Conservation (phyloP, 805 yeast species). For the Saccharomycopsis fibuligera region DNA sequence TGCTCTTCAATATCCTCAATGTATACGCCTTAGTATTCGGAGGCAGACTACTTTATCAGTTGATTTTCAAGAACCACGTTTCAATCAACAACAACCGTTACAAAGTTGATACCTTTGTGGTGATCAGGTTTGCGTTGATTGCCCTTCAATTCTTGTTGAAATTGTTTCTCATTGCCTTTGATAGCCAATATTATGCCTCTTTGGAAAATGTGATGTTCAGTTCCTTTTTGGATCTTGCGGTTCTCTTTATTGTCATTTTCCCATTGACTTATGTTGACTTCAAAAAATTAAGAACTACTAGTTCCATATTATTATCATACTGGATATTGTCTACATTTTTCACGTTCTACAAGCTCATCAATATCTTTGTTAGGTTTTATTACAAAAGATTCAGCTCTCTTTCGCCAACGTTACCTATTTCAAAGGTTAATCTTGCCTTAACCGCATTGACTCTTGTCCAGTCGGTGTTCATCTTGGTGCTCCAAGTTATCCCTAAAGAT, state of each 20-base stretch:
- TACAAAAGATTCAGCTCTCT: constrained; percentile 22
- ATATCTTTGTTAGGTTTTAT: constrained; percentile 31
- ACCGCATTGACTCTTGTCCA: constrained; percentile 29
- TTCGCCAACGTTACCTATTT: too few species aligned
- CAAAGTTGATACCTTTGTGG: constrained; percentile 33
- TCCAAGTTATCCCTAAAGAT: constrained; percentile 36
- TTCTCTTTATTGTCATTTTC: constrained; percentile 42
- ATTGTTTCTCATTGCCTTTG: constrained; percentile 23
- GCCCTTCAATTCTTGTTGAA: constrained; percentile 29
- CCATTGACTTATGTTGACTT: constrained; percentile 67
- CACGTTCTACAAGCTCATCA: constrained; percentile 39
- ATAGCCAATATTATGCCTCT: constrained; percentile 23
- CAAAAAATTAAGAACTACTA: constrained; percentile 56
- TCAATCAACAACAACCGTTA: constrained; percentile 23
- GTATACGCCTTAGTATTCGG: constrained; percentile 40
- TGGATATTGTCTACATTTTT: constrained; percentile 60
- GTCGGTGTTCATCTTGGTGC: constrained; percentile 29
- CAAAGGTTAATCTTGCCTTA: constrained; percentile 27
- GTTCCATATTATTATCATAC: constrained; percentile 61
- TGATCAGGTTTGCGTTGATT: constrained; percentile 29
- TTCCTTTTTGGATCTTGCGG: constrained; percentile 34
- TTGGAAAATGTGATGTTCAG: constrained; percentile 27
- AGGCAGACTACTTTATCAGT: constrained; percentile 29
- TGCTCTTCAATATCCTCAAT: constrained; percentile 37
- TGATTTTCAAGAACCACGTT: constrained; percentile 18